A percentile compares a stretch with the other conserved stretches of the same genome.
Conservation (phyloP, 2,329 filamentous ascomycete species). For the Colletotrichum sansevieriae region DNA sequence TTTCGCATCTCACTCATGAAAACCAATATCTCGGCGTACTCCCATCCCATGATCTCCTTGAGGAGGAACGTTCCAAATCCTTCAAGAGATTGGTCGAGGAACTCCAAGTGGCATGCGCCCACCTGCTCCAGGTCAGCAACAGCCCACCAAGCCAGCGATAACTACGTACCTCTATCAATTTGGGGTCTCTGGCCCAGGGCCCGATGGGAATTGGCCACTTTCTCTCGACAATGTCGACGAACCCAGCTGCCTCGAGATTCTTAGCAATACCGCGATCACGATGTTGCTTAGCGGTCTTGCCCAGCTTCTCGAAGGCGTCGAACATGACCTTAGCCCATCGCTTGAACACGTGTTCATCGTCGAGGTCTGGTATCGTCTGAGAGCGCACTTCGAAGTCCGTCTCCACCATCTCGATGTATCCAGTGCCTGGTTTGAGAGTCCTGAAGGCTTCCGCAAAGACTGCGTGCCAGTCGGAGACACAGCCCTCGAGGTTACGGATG, state of each 20-base stretch:
- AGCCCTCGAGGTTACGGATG: slow-evolving; percentile 65
- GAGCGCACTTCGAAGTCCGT: slow-evolving; percentile 41
- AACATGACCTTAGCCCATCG: slow-evolving; percentile 48
- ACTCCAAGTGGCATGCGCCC: slow-evolving; percentile 41
- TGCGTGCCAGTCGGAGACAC: slow-evolving; percentile 62
- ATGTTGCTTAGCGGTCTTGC: slow-evolving; percentile 48
- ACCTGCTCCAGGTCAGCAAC: not conserved
- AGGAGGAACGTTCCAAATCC: slow-evolving; percentile 47
- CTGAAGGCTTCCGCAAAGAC: slow-evolving; percentile 54
- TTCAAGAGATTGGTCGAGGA: slow-evolving; percentile 46
- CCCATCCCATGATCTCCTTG: slow-evolving; percentile 49
- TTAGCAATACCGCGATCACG: slow-evolving; percentile 42
- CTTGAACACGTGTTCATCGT: not conserved
- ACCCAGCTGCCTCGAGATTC: slow-evolving; percentile 45
- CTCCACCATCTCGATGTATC: slow-evolving; percentile 46
- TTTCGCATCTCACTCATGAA: slow-evolving; percentile 44
- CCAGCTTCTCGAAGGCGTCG: slow-evolving; percentile 48
- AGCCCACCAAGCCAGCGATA: not conserved
- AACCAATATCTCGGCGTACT: slow-evolving; percentile 45
- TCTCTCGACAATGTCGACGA: slow-evolving; percentile 40
- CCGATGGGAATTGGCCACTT: slow-evolving; percentile 41
- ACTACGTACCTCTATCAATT: slow-evolving; percentile 27
- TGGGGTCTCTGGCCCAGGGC: slow-evolving; percentile 36
- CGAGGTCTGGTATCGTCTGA: slow-evolving; percentile 42
- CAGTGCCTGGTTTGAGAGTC: slow-evolving; percentile 59